phyloP scores from a whole-genome alignment of 352 stramenopile species.

The Peronospora destructor region DNA sequence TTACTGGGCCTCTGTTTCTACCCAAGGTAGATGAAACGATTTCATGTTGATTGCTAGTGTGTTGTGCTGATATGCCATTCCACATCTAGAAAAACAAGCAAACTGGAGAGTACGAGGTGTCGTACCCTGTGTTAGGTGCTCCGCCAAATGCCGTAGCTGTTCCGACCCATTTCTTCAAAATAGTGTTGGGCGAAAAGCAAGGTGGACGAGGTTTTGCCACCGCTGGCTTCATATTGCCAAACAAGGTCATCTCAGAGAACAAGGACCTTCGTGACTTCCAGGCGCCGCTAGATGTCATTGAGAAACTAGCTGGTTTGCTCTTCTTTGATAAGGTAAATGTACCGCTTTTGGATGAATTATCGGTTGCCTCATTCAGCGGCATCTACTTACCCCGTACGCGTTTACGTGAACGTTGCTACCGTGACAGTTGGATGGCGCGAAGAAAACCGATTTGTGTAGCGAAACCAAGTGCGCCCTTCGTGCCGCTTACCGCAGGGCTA shows the following conservation, averaged over 20 bases:
- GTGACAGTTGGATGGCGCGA: slow-evolving; percentile 37
- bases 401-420: slow-evolving; percentile 2
- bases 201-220: slow-evolving; percentile 62
- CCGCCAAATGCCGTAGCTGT: slow-evolving; percentile 86
- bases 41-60: not conserved
- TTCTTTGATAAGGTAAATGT: slow-evolving; percentile 87
- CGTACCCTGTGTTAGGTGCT: slow-evolving; percentile 77
- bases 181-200: slow-evolving; percentile 68
- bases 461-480: slow-evolving; percentile 61
- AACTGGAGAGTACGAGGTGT: slow-evolving; percentile 56
- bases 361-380: not conserved
- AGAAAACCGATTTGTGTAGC: slow-evolving; percentile 52
- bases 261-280: slow-evolving; percentile 83
- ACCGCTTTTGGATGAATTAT: not conserved
- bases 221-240: slow-evolving; percentile 91
- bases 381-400: not conserved
- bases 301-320: slow-evolving; percentile 87
- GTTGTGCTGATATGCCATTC: not conserved
- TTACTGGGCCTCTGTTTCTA: slow-evolving; percentile 92
- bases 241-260: slow-evolving; percentile 72
- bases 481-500: slow-evolving; percentile 38
- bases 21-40: slow-evolving; percentile 46
- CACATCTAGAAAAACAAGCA: slow-evolving; percentile 51
- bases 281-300: slow-evolving; percentile 86
- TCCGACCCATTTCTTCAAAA: slow-evolving; percentile 96